These are phyloP conservation scores for Pyrus hybrid DNA, from an alignment of 331 rosid species.

Conservation along the genomic window DNA sequence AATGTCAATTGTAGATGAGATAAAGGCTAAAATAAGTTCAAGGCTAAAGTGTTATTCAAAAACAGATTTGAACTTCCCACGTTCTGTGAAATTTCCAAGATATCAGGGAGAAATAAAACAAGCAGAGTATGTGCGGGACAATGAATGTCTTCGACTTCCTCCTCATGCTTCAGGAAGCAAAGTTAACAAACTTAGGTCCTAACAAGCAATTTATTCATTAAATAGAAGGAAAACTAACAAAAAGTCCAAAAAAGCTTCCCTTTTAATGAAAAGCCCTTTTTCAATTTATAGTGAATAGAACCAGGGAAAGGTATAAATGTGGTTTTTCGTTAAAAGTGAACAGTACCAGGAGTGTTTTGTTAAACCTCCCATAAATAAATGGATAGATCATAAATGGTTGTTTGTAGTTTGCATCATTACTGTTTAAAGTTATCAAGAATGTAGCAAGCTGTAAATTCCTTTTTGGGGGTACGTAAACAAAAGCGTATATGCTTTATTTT, in stretches of 20 bases:
- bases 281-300: too few species aligned
- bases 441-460: neutral
- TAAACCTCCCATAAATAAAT: too few species aligned
- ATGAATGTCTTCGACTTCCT: neutral
- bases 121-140: neutral
- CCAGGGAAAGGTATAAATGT: too few species aligned
- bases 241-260: too few species aligned
- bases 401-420: neutral
- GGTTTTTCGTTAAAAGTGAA: too few species aligned
- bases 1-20: too few species aligned
- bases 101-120: neutral
- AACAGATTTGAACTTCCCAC: neutral
- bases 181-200: neutral
- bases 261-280: too few species aligned
- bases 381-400: neutral
- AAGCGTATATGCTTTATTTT: neutral
- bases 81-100: neutral
- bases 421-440: neutral
- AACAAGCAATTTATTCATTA: neutral
- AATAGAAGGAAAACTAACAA: too few species aligned
- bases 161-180: neutral
- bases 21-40: too few species aligned
- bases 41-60: neutral
- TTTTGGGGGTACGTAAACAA: neutral
- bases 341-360: too few species aligned